Base-by-base conservation (phyloP, 2,329 filamentous ascomycete species). In the Venturia effusa region DNA sequence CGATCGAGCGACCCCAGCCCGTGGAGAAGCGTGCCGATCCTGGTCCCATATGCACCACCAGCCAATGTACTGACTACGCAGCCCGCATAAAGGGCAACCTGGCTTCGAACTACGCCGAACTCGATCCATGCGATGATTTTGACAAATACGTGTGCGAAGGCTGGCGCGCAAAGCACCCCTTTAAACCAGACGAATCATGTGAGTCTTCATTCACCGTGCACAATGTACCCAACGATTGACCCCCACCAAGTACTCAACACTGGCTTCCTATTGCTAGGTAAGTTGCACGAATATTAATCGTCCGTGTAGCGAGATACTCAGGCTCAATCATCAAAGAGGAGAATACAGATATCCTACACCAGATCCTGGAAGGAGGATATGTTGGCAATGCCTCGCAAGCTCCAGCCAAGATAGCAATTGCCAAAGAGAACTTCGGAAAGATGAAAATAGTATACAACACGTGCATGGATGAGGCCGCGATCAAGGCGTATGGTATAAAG, bases 101-200 rank as follows among this genome's bases (percentile, higher is more conserved):
- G 17, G 82, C 84, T 19, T 82, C 84, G 8, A 76, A 85, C 61
- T 86, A 88, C 72, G 77, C 82, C 65, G 73, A 83, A 2, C 76
- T 90, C 45, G 85, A 90, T 70, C 83, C 88, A 1, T 90, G 88
- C 68, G 81, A 78, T n/a, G 75, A 89, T 69, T 90, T 90, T 66
- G 84, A 88, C 66, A 78, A 85, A 70, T 80, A 85, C 64, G 84
- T 85, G 24, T 89, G 87, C 68, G 86, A 48, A 34, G 61, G 64
- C 17, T 64, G 63, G 63, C 37, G 55, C 24, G 59, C 39, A 7
- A 30, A 17, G 27, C 59, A 64, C 30, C 59, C 62, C 43, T 60
- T 30, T 24, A 59, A 59, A n/a, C 17, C 63, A 27, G 57, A 61
- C 22, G 59, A 64, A 51, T 27, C 27, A 27, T 54, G 57, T 64